Base-by-base conservation (phyloP, 306 rosid species). In the Lablab purpureus region DNA sequence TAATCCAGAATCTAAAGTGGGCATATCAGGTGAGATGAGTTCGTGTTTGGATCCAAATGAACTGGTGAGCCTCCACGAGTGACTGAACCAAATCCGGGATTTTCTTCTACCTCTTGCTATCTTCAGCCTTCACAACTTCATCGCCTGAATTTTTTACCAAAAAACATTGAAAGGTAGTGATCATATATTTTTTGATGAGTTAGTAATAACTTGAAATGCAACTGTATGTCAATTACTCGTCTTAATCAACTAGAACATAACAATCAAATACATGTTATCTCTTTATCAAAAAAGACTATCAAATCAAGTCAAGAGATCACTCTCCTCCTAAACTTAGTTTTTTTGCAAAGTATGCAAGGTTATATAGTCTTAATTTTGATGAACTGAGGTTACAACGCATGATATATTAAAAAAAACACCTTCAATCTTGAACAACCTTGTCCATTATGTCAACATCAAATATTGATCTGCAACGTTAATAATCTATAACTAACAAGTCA, bases 81-180 rank as follows among this genome's bases (percentile, higher is more conserved):
- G 63, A 27, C 36, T 74, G 41, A 34, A 30, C 15, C 46, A 43
- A 37, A 77, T 52, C 59, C n/a, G 51, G 14, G 13, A 67, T 50
- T 30, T 19, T n/a, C 73, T 59, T 36, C 47, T 18, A 30, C 12
- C 30, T 15, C 52, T 85, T 28, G 70, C 49, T 58, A 67, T 73
- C 83, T 80, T 43, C 78, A 7, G 37, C 22, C 7, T 65, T 86
- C 87, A 90, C 75, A 87, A 8, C 77, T 82, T 79, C 59, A 87
- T 78, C 11, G 79, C 97, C 91, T 90, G 90, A 76, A 67, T 75
- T 63, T 69, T 73, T 18, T 75, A 65, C 60, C n/a, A 51, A 54
- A 77, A 50, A 63, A 11, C 50, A 72, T 82, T 43, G 50, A 30
- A 63, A 37, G 50, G 41, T 76, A 69, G 68, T 21, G 17, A 75